These are phyloP conservation scores for Candida fluviatilis DNA, from an alignment of 805 yeast species.

Conservation along the genomic window DNA sequence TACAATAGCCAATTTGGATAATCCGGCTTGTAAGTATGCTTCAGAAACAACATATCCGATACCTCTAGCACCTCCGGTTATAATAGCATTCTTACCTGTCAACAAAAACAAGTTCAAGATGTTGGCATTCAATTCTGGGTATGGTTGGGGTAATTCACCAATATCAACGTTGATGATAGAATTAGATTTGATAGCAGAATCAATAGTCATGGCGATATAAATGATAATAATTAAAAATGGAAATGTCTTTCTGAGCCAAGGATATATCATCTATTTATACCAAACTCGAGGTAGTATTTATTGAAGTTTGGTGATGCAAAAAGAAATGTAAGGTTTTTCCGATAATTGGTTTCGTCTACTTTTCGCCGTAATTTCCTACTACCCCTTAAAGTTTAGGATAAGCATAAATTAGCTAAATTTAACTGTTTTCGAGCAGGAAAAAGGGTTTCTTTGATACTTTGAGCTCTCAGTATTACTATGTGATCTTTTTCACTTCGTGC, in stretches of 20 bases:
- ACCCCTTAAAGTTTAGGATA: neutral
- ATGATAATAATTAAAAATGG: neutral
- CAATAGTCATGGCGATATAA: slow-evolving; percentile 20
- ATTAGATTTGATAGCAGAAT: slow-evolving; percentile 12
- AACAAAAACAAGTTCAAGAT: slow-evolving; percentile 28
- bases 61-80: slow-evolving; percentile 39
- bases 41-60: slow-evolving; percentile 34
- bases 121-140: slow-evolving; percentile 24
- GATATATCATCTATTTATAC: slow-evolving; percentile 1
- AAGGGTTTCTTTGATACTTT: too few species aligned
- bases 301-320: neutral
- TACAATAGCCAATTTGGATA: slow-evolving; percentile 34
- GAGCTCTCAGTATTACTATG: neutral
- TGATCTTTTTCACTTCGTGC: neutral
- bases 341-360: neutral
- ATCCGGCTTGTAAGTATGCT: slow-evolving; percentile 36
- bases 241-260: neutral
- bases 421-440: too few species aligned
- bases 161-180: slow-evolving; percentile 31
- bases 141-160: slow-evolving; percentile 36
- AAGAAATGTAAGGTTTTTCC: slow-evolving; percentile 4
- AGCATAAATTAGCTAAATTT: neutral
- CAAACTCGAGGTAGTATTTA: neutral
- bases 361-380: neutral
- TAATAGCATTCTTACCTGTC: slow-evolving; percentile 27